A percentile compares a stretch with the other conserved stretches of the same genome.
Conservation (phyloP, 331 rosid genomes). For the Malus hybrid region DNA sequence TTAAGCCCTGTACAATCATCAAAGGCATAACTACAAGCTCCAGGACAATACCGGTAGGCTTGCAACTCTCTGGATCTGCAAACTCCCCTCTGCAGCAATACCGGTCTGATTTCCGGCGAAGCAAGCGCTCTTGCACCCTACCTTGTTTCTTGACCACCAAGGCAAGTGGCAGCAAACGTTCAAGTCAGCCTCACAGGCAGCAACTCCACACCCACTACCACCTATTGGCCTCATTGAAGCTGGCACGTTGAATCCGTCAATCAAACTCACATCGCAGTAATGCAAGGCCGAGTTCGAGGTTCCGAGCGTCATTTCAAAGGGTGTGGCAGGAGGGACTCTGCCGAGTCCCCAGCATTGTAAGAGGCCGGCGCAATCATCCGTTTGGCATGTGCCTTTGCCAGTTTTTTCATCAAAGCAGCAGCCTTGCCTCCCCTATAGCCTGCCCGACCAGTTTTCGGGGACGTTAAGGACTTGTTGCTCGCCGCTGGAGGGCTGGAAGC, state of each 20-base stretch:
- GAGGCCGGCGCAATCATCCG: conserved; percentile 50
- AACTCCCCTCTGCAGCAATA: conserved; percentile 61
- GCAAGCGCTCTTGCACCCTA: conserved; percentile 64
- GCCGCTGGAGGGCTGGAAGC: conserved; percentile 53
- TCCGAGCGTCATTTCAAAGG: conserved; percentile 58
- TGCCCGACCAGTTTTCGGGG: conserved; percentile 50
- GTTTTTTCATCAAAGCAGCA: conserved; percentile 37
- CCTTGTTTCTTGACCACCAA: conserved; percentile 34
- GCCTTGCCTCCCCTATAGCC: conserved; percentile 75
- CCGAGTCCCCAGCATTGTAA: conserved; percentile 47
- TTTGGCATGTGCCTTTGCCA: conserved; percentile 46
- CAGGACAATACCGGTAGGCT: conserved; percentile 54
- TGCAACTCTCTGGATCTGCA: conserved; percentile 39
- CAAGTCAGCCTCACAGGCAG: conserved; percentile 52
- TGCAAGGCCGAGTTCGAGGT: conserved; percentile 41
- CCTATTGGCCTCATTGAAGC: conserved; percentile 40
- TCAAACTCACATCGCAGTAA: conserved; percentile 65
- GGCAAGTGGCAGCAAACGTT: conserved; percentile 42
- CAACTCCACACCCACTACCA: conserved; percentile 40
- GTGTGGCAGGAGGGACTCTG: conserved; percentile 54
- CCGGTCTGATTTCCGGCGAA: conserved; percentile 45
- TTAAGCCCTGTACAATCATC: conserved; percentile 47
- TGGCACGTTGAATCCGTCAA: conserved; percentile 63
- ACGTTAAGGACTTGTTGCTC: conserved; percentile 34
- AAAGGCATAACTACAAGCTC: conserved; percentile 53